Evolutionary conservation across 179 eudicot species (phyloP).

Genomic region (Spergularia azorica): DNA sequence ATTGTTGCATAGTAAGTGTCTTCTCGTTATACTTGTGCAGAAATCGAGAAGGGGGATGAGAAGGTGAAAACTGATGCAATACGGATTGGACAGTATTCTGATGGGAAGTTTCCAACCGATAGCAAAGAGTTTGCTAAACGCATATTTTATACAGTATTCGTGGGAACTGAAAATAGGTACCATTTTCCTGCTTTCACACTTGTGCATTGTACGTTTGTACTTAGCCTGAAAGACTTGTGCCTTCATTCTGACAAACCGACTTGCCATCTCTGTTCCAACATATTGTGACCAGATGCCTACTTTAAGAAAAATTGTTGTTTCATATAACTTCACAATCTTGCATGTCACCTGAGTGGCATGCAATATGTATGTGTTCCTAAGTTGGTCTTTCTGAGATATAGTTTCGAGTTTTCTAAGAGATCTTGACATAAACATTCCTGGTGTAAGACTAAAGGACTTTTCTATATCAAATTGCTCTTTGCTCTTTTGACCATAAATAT

Average conservation of each 20-base stretch:
- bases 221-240: neutral
- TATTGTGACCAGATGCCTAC: slow-evolving; percentile 5
- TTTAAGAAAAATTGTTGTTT: neutral
- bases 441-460: neutral
- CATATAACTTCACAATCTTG: neutral
- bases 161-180: slow-evolving; percentile 98
- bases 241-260: neutral
- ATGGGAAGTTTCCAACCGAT: slow-evolving; percentile 82
- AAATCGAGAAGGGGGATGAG: slow-evolving; percentile 74
- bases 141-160: slow-evolving; percentile 86
- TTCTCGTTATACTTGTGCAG: slow-evolving; percentile 38
- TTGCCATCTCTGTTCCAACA: neutral
- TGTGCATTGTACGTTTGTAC: neutral
- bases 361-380: neutral
- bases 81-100: slow-evolving; percentile 82
- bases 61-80: slow-evolving; percentile 93
- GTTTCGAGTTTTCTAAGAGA: neutral
- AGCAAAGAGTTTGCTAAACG: slow-evolving; percentile 92
- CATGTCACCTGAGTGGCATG: neutral
- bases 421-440: neutral
- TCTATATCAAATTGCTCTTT: neutral
- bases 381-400: neutral
- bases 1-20: slow-evolving; percentile 1
- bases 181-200: neutral
- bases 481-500: neutral